These are phyloP conservation scores for Fraxinus latifolia DNA, from an alignment of 305 asterid genomes.

Conservation along the genomic window DNA sequence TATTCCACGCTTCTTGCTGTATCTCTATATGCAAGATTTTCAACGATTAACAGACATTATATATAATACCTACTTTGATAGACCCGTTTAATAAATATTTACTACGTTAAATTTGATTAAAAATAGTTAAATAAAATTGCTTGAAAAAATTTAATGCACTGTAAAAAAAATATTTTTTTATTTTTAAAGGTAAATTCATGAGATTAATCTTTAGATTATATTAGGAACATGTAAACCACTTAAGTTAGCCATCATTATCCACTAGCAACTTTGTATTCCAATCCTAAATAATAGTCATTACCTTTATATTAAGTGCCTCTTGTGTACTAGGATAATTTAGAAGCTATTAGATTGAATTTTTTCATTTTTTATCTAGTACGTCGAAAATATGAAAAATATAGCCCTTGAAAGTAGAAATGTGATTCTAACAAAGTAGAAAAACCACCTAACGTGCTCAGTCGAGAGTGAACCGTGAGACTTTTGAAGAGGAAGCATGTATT, in stretches of 20 bases:
- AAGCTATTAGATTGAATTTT: background rate
- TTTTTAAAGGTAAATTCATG: background rate
- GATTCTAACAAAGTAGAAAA: too few species aligned
- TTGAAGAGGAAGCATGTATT: background rate
- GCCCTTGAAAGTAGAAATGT: background rate
- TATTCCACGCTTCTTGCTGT: slow-evolving; percentile 14
- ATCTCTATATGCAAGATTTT: slow-evolving; percentile 9
- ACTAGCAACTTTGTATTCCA: background rate
- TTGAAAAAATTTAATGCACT: background rate
- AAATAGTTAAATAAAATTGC: background rate
- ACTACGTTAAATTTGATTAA: background rate
- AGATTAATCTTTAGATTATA: background rate
- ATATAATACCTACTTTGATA: background rate
- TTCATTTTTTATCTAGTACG: background rate
- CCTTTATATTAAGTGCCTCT: background rate
- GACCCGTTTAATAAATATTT: background rate
- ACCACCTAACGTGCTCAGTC: background rate
- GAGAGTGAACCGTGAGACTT: background rate
- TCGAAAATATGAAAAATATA: background rate
- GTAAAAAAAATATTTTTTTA: background rate
- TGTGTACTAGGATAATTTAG: background rate
- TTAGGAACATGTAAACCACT: background rate
- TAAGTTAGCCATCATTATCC: background rate
- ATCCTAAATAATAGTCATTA: background rate
- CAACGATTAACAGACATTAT: background rate